Evolutionary conservation across 1,139 yeast species (phyloP).

Genomic region (Geotrichum histeridarum): DNA sequence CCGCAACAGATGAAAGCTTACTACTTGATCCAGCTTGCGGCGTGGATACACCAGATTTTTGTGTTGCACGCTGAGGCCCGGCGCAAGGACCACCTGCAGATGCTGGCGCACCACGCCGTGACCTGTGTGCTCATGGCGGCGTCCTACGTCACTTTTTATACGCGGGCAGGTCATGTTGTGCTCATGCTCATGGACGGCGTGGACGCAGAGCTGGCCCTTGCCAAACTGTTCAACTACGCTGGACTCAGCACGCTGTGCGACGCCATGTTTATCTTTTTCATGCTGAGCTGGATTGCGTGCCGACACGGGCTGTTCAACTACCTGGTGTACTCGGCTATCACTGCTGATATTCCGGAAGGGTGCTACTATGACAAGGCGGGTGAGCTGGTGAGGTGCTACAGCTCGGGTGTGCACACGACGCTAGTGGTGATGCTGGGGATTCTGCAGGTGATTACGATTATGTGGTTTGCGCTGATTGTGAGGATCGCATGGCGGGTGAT

Average conservation of each 20-base stretch:
- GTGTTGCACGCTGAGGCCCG: conserved; percentile 71
- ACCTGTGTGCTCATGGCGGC: conserved; percentile 66
- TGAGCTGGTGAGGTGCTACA: conserved; percentile 50
- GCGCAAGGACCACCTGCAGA: conserved; percentile 78
- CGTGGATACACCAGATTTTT: conserved; percentile 77
- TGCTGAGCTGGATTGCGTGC: conserved; percentile 61
- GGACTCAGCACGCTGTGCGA: conserved; percentile 62
- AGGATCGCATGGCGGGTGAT: conserved; percentile 67
- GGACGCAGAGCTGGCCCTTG: conserved; percentile 64
- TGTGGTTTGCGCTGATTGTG: conserved; percentile 73
- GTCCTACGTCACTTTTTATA: conserved; percentile 67
- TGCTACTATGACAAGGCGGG: conserved; percentile 30
- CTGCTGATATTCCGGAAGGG: conserved; percentile 29
- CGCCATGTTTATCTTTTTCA: conserved; percentile 59
- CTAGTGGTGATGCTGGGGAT: conserved; percentile 58
- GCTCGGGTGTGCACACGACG: conserved; percentile 45
- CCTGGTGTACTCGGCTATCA: conserved; percentile 46
- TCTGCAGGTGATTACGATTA: conserved; percentile 58
- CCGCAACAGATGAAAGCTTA: conserved; percentile 53
- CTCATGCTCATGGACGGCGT: conserved; percentile 78
- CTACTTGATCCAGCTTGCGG: conserved; percentile 65
- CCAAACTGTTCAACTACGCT: conserved; percentile 73
- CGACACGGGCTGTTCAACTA: conserved; percentile 75
- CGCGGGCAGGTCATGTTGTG: conserved; percentile 74
- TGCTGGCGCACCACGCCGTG: conserved; percentile 84